A percentile compares a stretch with the other conserved stretches of the same genome.
Conservation (phyloP, 2,329 filamentous ascomycete species). For the Chrysoporthe austroafricana region DNA sequence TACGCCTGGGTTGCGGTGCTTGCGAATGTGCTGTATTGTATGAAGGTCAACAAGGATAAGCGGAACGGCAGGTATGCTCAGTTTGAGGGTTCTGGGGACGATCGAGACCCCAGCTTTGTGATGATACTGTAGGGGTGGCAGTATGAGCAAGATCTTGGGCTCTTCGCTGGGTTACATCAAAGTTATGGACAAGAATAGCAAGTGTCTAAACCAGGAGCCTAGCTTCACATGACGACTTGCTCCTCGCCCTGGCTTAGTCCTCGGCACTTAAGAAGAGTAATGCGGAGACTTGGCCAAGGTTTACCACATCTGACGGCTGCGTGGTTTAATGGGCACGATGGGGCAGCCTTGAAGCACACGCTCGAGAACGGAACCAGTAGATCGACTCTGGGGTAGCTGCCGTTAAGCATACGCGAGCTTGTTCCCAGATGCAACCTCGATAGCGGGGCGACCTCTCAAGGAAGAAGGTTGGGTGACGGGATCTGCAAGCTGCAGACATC, state of each 20-base stretch:
- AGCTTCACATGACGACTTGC: not conserved
- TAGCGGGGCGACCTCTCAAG: not conserved
- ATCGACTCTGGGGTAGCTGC: not conserved
- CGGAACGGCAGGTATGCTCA: conserved; percentile 59
- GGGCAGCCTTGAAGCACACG: no score
- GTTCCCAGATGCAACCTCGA: not conserved
- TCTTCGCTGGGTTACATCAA: not conserved
- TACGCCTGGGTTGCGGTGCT: conserved; percentile 66
- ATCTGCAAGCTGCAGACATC: not conserved
- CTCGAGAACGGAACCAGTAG: not conserved
- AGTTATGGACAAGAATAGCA: no score
- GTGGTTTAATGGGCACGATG: not conserved
- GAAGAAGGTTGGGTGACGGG: conserved; percentile 3
- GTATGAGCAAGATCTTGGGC: not conserved
- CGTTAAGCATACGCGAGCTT: not conserved
- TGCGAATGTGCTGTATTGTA: conserved; percentile 64
- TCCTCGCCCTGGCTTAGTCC: no score
- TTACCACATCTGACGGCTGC: not conserved
- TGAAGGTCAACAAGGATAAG: conserved; percentile 68
- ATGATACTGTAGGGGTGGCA: conserved; percentile 56
- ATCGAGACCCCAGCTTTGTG: conserved; percentile 65
- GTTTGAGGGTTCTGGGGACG: conserved; percentile 62
- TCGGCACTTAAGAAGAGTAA: no score
- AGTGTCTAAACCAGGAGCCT: not conserved
- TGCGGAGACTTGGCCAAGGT: not conserved